Evolutionary conservation across 2,329 filamentous ascomycete species (phyloP).

Genomic region (Didymella pomorum): DNA sequence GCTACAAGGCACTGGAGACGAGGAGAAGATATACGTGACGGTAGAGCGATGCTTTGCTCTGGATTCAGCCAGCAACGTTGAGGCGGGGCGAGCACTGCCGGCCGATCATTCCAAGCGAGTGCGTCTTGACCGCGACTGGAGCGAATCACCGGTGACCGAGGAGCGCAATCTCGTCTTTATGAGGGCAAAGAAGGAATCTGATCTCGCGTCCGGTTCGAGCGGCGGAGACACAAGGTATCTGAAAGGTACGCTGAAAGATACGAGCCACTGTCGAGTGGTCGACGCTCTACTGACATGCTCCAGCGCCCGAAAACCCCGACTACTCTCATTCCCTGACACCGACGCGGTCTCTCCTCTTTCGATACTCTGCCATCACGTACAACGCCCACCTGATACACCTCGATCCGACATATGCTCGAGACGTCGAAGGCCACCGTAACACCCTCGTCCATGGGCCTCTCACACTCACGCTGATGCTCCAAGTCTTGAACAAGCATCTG

Average conservation of each 20-base stretch:
- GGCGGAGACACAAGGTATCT: constrained; percentile 49
- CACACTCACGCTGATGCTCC: constrained; percentile 77
- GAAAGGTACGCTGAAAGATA: constrained; percentile 49
- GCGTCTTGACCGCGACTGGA: constrained; percentile 24
- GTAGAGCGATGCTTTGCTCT: constrained; percentile 60
- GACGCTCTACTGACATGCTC: constrained; percentile 23
- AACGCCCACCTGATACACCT: constrained; percentile 94
- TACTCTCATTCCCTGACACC: constrained; percentile 70
- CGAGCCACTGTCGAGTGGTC: constrained; percentile 10
- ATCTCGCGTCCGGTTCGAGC: constrained; percentile 43
- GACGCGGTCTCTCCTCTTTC: constrained; percentile 77
- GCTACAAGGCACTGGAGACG: constrained; percentile 59
- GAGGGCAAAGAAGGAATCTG: constrained; percentile 56
- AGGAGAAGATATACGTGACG: constrained; percentile 65
- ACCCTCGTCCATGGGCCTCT: constrained; percentile 89
- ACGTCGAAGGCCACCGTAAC: constrained; percentile 76
- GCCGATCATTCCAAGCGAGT: constrained; percentile 16
- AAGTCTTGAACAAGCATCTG: constrained; percentile 60
- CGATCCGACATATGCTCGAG: constrained; percentile 72
- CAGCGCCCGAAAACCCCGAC: constrained; percentile 61
- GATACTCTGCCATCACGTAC: constrained; percentile 84
- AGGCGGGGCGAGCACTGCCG: neutral
- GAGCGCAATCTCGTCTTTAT: constrained; percentile 71
- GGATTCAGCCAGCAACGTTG: no score
- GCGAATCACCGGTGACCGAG: constrained; percentile 61